Base-by-base conservation (phyloP, 2,329 filamentous ascomycete species). In the Botryotinia narcissicola region DNA sequence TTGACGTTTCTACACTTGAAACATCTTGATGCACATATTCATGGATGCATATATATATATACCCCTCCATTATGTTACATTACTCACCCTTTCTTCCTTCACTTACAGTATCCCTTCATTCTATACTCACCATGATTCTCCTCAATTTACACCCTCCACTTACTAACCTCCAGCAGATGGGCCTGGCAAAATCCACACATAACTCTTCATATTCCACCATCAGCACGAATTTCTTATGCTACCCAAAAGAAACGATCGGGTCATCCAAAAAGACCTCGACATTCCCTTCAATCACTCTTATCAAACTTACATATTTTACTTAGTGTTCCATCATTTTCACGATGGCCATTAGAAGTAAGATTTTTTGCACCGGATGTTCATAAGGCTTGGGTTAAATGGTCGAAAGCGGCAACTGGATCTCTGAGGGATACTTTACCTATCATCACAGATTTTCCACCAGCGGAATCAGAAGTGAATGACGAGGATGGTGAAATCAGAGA, bases 141-240 rank as follows among this genome's bases (percentile, higher is more conserved):
- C 25, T 32, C 35, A 32, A 6, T 12, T 12, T 2, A 10, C 9
- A 18, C 12, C n/a, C 10, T 44, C 25, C 20, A 12, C 59, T 25
- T 64, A 71, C 70, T 63, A 54, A 71, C 44, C 25, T 40, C 72
- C 72, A 69, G 35, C 46, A 95, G 93, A 86, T 98, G 95, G 95
- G 95, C 95, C 57, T 92, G 97, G 86, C 93, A 93, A 77, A 94
- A 98, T 80, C 89, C 94, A 2, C 92, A 96, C 80, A 82, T 91
- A 48, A 95, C 95, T 8, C 85, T 92, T 48, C 94, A 97, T 80
- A 94, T 97, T 73, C 87, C 92, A 20, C 82, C 86, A 20, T 85
- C 87, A 46, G 86, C 89, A 59, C 86, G 90, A n/a, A 84, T 93
- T 51, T 84, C 87, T 1, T 80, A 86, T 66, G 82, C 87, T 78